Base-by-base conservation (phyloP, 148 eudicot genomes). In the Chenopodium formosanum region DNA sequence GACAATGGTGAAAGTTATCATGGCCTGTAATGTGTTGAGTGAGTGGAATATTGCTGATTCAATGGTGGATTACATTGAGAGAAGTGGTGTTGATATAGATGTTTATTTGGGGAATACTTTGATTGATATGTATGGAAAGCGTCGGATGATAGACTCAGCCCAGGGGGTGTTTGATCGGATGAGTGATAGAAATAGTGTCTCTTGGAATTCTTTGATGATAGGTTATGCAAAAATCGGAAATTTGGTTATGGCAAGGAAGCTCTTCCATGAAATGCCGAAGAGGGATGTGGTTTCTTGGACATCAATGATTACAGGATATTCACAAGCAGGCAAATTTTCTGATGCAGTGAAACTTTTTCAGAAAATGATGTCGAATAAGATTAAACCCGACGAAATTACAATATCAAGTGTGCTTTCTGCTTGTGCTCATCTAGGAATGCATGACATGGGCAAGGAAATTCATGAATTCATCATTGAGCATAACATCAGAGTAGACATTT, bases 231-330 rank as follows among this genome's bases (percentile, higher is more conserved):
- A 91, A 85, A 32, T 77, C 16, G 91, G 94, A 47, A 84, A 90
- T 85, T 82, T 92, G 76, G 79, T 40, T 50, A 73, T 67, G 9
- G 97, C 94, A 20, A 87, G 85, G 79, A 86, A 58, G 58, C 68
- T 93, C 22, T 92, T 94, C 65, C 82, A 91, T 88, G 87, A 83
- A 71, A 94, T 91, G 97, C 92, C 92, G 0, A 85, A 70, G 20
- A 92, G 86, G 85, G 93, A 92, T 79, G 93, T 92, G 79, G 82
- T 92, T 80, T 91, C 95, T 0, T 94, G 95, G 95, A 94, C 95
- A 34, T 85, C 91, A 11, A 86, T 94, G 88, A 92, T 94, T 77
- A 85, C 89, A 3, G 91, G 94, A 50, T 88, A 88, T 71, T 79
- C 89, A 71, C 94, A 89, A 75, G 90, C 82, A 17, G 85, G 84